A percentile compares a stretch with the other conserved stretches of the same genome.
phyloP scores from a whole-genome alignment of 164 flowering plant genomes.

The Umbilicus rupestris region DNA sequence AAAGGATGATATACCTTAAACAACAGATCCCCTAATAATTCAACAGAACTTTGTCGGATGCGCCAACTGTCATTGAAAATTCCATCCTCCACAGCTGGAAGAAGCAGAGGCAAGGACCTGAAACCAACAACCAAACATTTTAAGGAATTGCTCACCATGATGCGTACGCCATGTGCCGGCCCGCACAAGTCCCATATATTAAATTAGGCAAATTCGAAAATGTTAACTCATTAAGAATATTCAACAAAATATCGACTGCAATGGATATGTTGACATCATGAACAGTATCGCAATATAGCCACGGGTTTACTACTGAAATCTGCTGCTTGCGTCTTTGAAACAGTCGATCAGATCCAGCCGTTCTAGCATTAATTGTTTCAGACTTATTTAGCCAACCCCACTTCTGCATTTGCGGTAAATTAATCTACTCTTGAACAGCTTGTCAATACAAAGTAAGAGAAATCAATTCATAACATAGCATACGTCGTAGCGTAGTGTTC shows the following conservation, averaged over 20 bases:
- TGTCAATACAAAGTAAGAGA: background rate
- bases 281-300: no score
- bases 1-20: constrained; percentile 54
- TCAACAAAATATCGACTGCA: no score
- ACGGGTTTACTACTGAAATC: no score
- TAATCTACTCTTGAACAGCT: background rate
- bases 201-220: background rate
- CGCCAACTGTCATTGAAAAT: constrained; percentile 98
- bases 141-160: background rate
- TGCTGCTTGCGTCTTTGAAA: no score
- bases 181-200: background rate
- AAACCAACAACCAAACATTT: constrained; percentile 3
- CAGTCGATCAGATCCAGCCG: no score
- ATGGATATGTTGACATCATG: no score
- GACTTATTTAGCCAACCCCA: no score
- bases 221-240: no score
- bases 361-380: no score
- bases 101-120: constrained; percentile 96
- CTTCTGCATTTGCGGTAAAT: no score
- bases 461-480: constrained; percentile 8
- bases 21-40: constrained; percentile 85
- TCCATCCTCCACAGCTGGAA: constrained; percentile 99
- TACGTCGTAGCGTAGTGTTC: constrained; percentile 99
- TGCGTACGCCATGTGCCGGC: background rate
- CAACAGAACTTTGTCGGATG: constrained; percentile 97